These are phyloP conservation scores for Rhodotorula kratochvilovae DNA, from an alignment of 768 basidiomycete species.

Conservation along the genomic window DNA sequence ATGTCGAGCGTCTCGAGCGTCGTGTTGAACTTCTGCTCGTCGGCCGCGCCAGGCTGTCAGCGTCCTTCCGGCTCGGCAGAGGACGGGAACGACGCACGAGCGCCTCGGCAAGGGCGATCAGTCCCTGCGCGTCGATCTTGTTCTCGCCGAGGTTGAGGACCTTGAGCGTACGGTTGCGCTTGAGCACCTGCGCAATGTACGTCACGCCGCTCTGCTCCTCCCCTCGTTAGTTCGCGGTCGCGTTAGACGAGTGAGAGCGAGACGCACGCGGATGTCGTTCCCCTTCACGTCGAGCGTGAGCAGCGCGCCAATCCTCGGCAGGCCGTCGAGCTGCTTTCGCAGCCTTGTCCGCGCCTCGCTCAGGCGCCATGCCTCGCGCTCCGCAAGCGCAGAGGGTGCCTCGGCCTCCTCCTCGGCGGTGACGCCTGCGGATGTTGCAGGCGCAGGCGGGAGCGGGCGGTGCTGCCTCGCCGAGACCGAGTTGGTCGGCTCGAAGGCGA, in stretches of 20 bases:
- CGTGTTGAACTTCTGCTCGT: constrained; percentile 80
- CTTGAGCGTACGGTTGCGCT: constrained; percentile 90
- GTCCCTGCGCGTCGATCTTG: constrained; percentile 75
- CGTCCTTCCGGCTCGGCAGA: background rate
- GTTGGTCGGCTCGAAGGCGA: constrained; percentile 9
- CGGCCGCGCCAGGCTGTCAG: background rate
- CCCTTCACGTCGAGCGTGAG: constrained; percentile 84
- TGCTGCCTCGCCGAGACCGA: constrained; percentile 34
- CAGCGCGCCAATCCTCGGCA: constrained; percentile 78
- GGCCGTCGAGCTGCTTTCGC: constrained; percentile 75
- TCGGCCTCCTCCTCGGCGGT: background rate
- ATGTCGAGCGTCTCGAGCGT: constrained; percentile 89
- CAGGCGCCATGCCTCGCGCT: constrained; percentile 34
- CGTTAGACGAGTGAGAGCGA: background rate
- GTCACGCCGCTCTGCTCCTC: constrained; percentile 62
- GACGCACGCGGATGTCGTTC: constrained; percentile 81
- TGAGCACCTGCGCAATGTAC: constrained; percentile 90
- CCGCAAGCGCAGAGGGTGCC: background rate
- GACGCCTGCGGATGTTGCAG: background rate
- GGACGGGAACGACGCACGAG: constrained; percentile 53
- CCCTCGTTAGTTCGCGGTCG: background rate
- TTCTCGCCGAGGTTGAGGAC: constrained; percentile 92
- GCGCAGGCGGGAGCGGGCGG: background rate
- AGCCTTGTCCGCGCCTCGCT: constrained; percentile 58
- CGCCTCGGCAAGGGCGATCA: constrained; percentile 79